Evolutionary conservation across 2,329 filamentous ascomycete species (phyloP).

Genomic region (Hyphodiscus sp.): DNA sequence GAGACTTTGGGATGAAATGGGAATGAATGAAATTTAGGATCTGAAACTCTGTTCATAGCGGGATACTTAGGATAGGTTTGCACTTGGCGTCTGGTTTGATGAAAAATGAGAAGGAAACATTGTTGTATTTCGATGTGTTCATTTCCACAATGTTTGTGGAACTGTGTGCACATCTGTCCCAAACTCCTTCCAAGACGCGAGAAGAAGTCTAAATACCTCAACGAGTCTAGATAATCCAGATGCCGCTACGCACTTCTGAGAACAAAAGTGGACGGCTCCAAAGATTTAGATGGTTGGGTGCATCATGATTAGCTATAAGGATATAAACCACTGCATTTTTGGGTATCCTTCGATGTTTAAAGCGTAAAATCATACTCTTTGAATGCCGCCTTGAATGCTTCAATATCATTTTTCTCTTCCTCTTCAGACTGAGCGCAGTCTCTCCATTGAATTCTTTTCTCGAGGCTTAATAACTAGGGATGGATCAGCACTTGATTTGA

Average conservation of each 20-base stretch:
- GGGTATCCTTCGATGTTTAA: slow-evolving; percentile 7
- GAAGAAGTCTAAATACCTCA: no score
- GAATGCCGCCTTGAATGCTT: slow-evolving; percentile 74
- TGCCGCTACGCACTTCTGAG: no score
- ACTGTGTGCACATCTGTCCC: no score
- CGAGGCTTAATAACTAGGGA: slow-evolving; percentile 59
- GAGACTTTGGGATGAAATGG: background rate
- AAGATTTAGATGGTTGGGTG: background rate
- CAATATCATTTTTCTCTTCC: slow-evolving; percentile 74
- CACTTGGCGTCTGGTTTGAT: background rate
- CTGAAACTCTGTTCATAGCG: no score
- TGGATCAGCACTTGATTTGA: no score
- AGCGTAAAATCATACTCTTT: slow-evolving; percentile 72
- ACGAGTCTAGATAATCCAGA: background rate
- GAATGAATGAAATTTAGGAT: background rate
- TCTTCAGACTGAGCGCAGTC: slow-evolving; percentile 71
- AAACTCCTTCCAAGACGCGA: no score
- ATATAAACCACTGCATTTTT: slow-evolving; percentile 6
- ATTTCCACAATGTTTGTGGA: no score
- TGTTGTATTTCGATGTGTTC: no score
- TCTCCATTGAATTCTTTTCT: slow-evolving; percentile 76
- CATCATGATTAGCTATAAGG: background rate
- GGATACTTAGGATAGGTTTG: background rate
- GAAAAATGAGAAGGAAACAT: no score
- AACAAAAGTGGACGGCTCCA: background rate